Evolutionary conservation across 129 eudicot genomes (phyloP).

Genomic region (Ambrosia trifida): DNA sequence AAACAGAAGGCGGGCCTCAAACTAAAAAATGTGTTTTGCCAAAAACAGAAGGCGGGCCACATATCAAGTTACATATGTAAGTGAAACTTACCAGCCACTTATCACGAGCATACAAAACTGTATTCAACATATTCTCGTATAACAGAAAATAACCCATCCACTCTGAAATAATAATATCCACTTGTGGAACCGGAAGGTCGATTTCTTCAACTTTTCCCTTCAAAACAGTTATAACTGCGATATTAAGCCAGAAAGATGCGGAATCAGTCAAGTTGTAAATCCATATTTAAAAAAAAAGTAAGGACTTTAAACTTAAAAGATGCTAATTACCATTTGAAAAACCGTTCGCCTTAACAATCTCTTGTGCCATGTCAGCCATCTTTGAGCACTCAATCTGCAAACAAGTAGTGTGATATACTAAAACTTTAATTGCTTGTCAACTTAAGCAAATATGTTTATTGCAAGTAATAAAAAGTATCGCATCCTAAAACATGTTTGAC

Average conservation of each 20-base stretch:
- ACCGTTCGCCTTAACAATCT: conserved; percentile 79
- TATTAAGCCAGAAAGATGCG: background rate
- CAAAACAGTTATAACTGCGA: conserved; percentile 79
- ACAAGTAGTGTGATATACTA: background rate
- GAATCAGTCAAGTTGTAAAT: conserved; percentile 20
- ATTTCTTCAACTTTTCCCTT: conserved; percentile 97
- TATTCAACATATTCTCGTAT: conserved; percentile 90
- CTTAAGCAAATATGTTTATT: background rate
- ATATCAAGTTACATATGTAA: background rate
- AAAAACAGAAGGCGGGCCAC: background rate
- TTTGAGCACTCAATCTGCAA: conserved; percentile 92
- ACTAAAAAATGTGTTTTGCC: background rate
- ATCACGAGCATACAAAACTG: conserved; percentile 97
- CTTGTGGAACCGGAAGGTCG: conserved; percentile 91
- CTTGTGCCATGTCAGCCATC: conserved; percentile 94
- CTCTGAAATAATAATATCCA: conserved; percentile 89
- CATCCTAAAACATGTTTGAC: background rate
- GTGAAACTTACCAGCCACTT: conserved; percentile 85
- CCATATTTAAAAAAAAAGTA: background rate
- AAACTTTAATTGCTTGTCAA: background rate
- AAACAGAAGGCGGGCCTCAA: background rate
- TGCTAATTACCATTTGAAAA: conserved; percentile 68
- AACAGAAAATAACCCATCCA: conserved; percentile 99
- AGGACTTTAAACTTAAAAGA: conserved; percentile 1
- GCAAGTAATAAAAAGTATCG: background rate